These are phyloP conservation scores for Hypholoma fasciculare DNA, from an alignment of 768 basidiomycete species.

Conservation along the genomic window DNA sequence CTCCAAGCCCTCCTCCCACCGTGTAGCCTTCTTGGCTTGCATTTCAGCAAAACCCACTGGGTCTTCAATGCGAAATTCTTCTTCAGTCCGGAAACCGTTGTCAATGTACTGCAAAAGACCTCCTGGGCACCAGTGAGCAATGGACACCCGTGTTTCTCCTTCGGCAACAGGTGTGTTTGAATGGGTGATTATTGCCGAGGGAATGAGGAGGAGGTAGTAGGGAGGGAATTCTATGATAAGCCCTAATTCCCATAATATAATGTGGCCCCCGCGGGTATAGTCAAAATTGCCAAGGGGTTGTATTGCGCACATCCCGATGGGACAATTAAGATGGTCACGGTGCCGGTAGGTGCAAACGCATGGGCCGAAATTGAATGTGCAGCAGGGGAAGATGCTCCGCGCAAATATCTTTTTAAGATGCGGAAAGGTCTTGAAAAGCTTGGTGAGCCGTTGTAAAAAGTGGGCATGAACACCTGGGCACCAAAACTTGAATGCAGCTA, in stretches of 20 bases:
- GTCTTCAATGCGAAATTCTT: neutral
- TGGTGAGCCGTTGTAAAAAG: neutral
- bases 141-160: neutral
- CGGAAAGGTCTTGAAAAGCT: neutral
- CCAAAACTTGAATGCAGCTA: neutral
- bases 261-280: neutral
- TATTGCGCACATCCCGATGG: neutral
- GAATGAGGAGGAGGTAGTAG: constrained; percentile 5
- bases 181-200: constrained; percentile 8
- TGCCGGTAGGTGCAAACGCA: neutral
- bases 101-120: constrained; percentile 11
- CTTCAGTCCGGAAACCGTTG: neutral
- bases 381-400: neutral
- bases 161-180: constrained; percentile 5
- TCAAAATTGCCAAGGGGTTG: neutral
- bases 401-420: neutral
- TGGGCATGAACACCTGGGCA: neutral
- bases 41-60: neutral
- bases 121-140: constrained; percentile 9
- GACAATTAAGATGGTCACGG: neutral
- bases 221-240: constrained; percentile 10
- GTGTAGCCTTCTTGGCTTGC: neutral
- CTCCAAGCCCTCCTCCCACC: neutral
- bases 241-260: neutral
- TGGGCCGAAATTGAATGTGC: neutral